Evolutionary conservation across 2,329 filamentous ascomycete species (phyloP), one percentile per base, ranked within the genome.

Genomic region (Fusarium pseudoanthophilum): DNA sequence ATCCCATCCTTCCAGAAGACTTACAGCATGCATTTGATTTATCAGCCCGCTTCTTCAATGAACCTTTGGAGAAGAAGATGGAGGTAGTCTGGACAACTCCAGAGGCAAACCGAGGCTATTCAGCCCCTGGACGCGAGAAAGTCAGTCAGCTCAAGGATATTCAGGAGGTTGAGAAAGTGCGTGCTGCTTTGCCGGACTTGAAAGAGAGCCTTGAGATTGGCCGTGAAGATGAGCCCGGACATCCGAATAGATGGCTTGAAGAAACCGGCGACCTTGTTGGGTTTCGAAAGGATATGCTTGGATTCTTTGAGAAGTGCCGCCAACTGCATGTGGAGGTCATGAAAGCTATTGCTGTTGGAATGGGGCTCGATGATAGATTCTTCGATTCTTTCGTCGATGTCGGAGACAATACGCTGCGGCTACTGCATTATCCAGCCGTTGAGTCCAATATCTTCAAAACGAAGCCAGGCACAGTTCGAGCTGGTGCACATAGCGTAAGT

Each of bases 261-360:
- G 86, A 86, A 69, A 56, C 63, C 5, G 76, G 75, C 10, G 80
- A 84, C 14, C 51, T 75, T 16, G 56, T 60, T 15, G 87, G 87
- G 0, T 97, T 97, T 84, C 91, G 90, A 77, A 77, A 84, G n/a
- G 87, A 87, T 24, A 97, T 97, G 94, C 80, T 91, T 55, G 82
- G 82, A 7, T 98, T 98, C 82, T 93, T 92, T 75, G 86, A 87
- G n/a, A 86, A 87, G 68, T 97, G 94, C 82, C 93, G 94, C 80
- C 80, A 83, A 20, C 81, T 98, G 62, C 93, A 98, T 81, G 85
- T 89, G 34, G 86, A 95, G 72, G 88, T 97, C 26, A 97, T 97
- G 94, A 86, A 92, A 9, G 93, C 94, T 14, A 93, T 97, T 71
- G 94, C 93, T 1, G 83, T 95, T n/a, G 94, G 92, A 0, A 90